Base-by-base conservation (phyloP, 2,329 filamentous ascomycete genomes). In the Exophiala mesophila region DNA sequence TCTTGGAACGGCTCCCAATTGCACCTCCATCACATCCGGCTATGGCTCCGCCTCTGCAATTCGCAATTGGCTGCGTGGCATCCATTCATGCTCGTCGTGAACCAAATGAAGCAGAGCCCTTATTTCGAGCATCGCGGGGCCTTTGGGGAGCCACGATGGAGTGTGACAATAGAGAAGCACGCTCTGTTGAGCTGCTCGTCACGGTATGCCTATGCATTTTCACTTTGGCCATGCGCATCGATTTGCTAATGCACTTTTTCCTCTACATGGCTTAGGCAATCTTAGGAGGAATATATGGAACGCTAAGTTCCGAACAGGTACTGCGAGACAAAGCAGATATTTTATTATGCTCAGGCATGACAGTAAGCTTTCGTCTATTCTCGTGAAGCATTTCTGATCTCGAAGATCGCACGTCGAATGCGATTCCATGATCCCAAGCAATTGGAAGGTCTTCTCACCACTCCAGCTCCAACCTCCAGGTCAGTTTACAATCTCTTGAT, bases 111-210 rank as follows among this genome's bases (percentile, higher is more conserved):
- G 16, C 35, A 5, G 18, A 36, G n/a, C 12, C 38, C 9, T 30
- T 44, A 5, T 44, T 24, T 15, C 36, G 26, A 4, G 41, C 41
- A 8, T 26, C 15, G 8, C 7, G 7, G 9, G 15, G 16, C 10
- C 36, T 44, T 5, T 44, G 41, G 41, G 29, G 13, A n/a, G 17
- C 29, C 20, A 44, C 35, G 26, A 4, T 29, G n/a, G 41, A 44
- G 29, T 26, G 34, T 3, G 41, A 44, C 18, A 44, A 44, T 21
- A 39, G 41, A 32, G 41, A 44, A 28, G 36, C 41, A 4, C 16
- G 41, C 3, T 24, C 41, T 3, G n/a, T 44, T 5, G 41, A 44
- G 9, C 18, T 23, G 17, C 19, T 39, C 9, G 30, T 44, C 9
- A 15, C 41, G 9, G 41, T 44, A 35, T 4, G 29, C 10, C 29